Evolutionary conservation across 352 stramenopile genomes (phyloP), one percentile per base, ranked within the genome.

Genomic region (Globisporangium apiculatum): DNA sequence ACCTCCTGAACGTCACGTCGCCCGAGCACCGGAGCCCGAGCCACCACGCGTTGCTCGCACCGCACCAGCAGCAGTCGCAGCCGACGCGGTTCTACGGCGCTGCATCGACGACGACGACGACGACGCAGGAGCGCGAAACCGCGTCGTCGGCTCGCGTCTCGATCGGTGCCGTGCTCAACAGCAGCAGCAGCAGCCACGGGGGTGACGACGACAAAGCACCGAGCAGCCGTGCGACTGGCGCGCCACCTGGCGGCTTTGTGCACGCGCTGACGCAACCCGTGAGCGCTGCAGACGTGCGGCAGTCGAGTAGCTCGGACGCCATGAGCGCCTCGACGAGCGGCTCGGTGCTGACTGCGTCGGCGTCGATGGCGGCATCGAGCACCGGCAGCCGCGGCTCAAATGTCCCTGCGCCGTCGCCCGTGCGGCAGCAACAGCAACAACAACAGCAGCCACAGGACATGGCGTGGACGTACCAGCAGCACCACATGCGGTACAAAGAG

Each of bases 381-480:
- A 17, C 53, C 1, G 56, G 53, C 60, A 65, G 40, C n/a, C 43
- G 60, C 40, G 60, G 60, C n/a, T 35, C 40, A 14, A 50, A 38
- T 2, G n/a, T 36, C 5, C 53, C 60, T 42, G 42, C 37, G 42
- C 54, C 60, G 14, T 57, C 60, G 10, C 53, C 60, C 4, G 15
- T 45, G 11, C 54, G 46, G 5, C 54, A 73, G n/a, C 65, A 43
- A 43, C 40, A 43, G 11, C 40, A 43, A 43, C 40, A 43, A 12
- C 40, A 43, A 43, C 40, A 43, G 40, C 40, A 8, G 40, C 40
- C 40, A 12, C 40, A 79, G 48, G 78, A 93, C 47, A 81, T 88
- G 63, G 70, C 88, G 67, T 91, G 84, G 82, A 75, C 71, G 53
- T 78, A 79, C 53, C 69, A 83, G n/a, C 69, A 83, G n/a, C 79